Evolutionary conservation across 352 stramenopile genomes (phyloP), one percentile per base, ranked within the genome.

Genomic region (Saprolegnia parasitica): DNA sequence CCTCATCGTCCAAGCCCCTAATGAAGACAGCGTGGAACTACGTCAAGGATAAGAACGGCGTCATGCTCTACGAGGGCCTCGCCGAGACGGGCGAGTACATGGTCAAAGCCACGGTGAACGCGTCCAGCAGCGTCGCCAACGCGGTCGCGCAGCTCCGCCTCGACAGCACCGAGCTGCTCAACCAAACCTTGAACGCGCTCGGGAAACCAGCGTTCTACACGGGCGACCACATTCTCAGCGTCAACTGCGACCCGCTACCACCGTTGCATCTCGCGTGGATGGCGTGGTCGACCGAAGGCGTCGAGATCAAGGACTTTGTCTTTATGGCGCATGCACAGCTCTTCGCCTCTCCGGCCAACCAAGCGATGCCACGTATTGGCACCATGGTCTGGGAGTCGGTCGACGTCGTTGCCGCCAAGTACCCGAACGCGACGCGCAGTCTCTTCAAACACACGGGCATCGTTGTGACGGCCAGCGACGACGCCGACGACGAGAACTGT

Each of bases 11-110:
- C 56, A 63, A 63, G 57, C 24, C 13, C 42, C 11, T 49, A 2
- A 49, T 49, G 42, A 49, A 39, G n/a, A 65, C 24, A 5, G 6
- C 23, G 57, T 67, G 58, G 58, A 67, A 40, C 21, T 67, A 56
- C 40, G 9, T 55, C 58, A 67, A 67, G 45, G 58, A 67, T 5
- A 67, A 67, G 58, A 67, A 56, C n/a, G 58, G 58, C 40, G 58
- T 67, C 15, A 42, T 67, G 58, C 42, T 67, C 0, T 56, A 42
- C 58, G 35, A 67, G 16, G 58, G 58, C 4, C 50, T 55, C 29
- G 39, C 58, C 21, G 37, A 40, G 8, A 26, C 16, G 5, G 58
- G 58, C 16, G 58, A 67, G 20, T 67, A 67, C 58, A 67, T 67
- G 58, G 40, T 67, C 58, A 67, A 56, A 21, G 58, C 58, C 20